Evolutionary conservation across 139 green algal species (phyloP), one percentile per base, ranked within the genome.

Genomic region (Volvox africanus): DNA sequence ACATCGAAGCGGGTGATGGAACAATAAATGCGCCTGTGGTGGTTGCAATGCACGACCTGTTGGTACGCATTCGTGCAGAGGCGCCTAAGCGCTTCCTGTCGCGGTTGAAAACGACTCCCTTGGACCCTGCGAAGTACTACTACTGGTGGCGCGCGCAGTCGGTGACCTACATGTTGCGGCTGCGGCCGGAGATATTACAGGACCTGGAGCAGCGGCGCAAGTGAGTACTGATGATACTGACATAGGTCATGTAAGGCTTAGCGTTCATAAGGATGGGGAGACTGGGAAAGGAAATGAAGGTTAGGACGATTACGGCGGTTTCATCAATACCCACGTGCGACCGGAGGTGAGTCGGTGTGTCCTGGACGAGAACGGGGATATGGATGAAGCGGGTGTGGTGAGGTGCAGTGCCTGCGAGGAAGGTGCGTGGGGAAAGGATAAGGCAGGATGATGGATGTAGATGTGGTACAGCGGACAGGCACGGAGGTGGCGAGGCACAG

Each of bases 61-160:
- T 89, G 33, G 28, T 78, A 20, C 22, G 24, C 13, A 20, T 89
- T 6, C 89, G 82, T 2, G 77, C 35, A 9, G 18, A 73, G 18
- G 35, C 79, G 28, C 78, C 91, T 17, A 36, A 33, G 36, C 33
- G 55, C 61, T 91, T 92, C 36, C 13, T 24, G 2, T 20, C 26
- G 33, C 78, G 80, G 11, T 68, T 92, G 55, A 0, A 18, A 11
- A 17, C 17, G 0, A 69, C 62, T 2, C 30, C 79, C 2, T 65
- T 94, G 20, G 32, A 80, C 0, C 33, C 75, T 5, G 22, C 69
- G 16, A 91, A 91, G 79, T 32, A 33, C 17, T 89, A 92, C 84
- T 94, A 92, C 69, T 94, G 92, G 92, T 94, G 92, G 92, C 92
- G 92, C 2, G 88, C 92, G 36, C 92, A 94, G 85, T 36, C 69